Base-by-base conservation (phyloP, 2,329 filamentous ascomycete species). In the Aureobasidium sp. region DNA sequence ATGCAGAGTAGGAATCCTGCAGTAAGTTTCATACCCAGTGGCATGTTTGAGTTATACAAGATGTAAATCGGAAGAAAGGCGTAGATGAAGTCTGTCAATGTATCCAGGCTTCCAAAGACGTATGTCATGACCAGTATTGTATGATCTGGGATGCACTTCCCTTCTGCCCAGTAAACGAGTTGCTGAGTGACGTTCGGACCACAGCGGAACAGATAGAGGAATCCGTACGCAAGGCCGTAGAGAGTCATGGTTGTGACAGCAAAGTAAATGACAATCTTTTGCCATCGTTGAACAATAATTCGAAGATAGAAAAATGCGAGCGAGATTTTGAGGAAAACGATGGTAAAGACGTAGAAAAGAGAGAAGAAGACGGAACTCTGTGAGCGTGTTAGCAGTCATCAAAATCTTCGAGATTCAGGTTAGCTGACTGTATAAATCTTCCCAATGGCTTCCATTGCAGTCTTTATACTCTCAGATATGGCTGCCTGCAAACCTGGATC, bases 291-390 rank as follows among this genome's bases (percentile, higher is more conserved):
- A 17, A 67, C 69, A 23, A 78, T 69, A 42, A 79, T 74, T 3
- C 77, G 75, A 3, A 75, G 68, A 66, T 78, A 78, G 69, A 79
- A 78, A 26, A 79, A 66, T 12, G 72, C 75, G 9, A 79, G 67
- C 1, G 77, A 78, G 29, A 78, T 72, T 64, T 79, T 79, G 62
- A 78, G 66, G 12, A 73, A 64, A 62, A 76, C 72, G 64, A 76
- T 72, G 0, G 75, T 71, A 10, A 73, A 59, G 36, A 76, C 63
- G 64, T 79, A 79, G 2, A 74, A 70, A 6, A 67, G 66, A 61
- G 78, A 73, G 47, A 61, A 61, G 12, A 51, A n/a, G 6, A 50
- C 55, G 17, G 55, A 27, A 10, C 23, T 46, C 47, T 20, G 10
- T 13, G 2, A 32, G 23, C 1, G 10, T 34, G 17, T 26, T 23